phyloP scores from a whole-genome alignment of 305 asterid species.

The Fraxinus angustifolia region DNA sequence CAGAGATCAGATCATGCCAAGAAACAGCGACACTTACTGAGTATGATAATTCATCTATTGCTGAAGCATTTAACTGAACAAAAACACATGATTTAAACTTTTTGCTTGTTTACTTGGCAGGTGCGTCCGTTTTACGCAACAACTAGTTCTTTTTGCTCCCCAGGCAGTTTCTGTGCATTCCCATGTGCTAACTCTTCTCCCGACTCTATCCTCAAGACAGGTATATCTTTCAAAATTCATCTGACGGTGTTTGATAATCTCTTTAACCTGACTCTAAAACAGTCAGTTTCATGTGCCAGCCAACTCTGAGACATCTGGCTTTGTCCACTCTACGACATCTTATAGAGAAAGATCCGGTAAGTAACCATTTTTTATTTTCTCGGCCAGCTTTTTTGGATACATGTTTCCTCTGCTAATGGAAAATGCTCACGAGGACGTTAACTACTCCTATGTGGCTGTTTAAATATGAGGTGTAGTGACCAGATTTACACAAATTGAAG shows the following conservation, averaged over 20 bases:
- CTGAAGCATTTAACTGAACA: conserved; percentile 22
- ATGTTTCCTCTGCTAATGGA: background rate
- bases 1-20: conserved; percentile 90
- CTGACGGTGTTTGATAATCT: conserved; percentile 18
- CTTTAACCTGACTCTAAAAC: conserved; percentile 27
- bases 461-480: background rate
- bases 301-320: conserved; percentile 88
- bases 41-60: conserved; percentile 46
- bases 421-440: background rate
- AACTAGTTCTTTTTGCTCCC: conserved; percentile 96
- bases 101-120: conserved; percentile 44
- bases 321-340: conserved; percentile 94
- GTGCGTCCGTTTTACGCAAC: conserved; percentile 93
- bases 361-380: conserved; percentile 32
- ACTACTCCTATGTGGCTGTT: background rate
- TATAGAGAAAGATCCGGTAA: conserved; percentile 95
- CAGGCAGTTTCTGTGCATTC: conserved; percentile 95
- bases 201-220: conserved; percentile 95
- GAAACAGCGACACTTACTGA: conserved; percentile 92
- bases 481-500: background rate
- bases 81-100: conserved; percentile 7
- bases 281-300: conserved; percentile 54
- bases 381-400: conserved; percentile 15
- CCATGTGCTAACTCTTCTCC: conserved; percentile 89
- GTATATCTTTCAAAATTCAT: conserved; percentile 36